Evolutionary conservation across 179 eudicot genomes (phyloP), one percentile per base, ranked within the genome.

Genomic region (Beta corolliflora): DNA sequence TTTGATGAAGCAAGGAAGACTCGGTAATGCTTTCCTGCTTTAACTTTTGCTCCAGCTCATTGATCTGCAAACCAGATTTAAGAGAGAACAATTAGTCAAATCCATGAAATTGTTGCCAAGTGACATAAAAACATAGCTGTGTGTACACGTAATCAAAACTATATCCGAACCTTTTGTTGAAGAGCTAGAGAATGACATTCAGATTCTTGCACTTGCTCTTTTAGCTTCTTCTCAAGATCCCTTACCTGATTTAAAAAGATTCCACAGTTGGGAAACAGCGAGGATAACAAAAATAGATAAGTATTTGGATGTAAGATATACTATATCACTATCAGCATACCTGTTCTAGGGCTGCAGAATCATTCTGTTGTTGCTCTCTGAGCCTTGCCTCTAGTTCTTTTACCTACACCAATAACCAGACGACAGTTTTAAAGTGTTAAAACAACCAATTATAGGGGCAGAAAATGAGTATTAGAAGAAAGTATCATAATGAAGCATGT

Each of bases 21-120:
- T 81, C 86, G 16, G 58, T 66, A 46, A 76, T 88, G 65, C 87
- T 83, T 79, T 90, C 91, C 76, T 84, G 88, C 65, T 86, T 94
- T 79, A 93, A 66, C 77, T 90, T 93, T 58, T 86, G 91, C 91
- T 95, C 98, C 46, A 93, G 94, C 83, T 92, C 98, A 70, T 88
- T 91, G 80, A 93, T 90, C 99, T 95, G 87, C 59, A 71, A 81
- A 29, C 71, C 76, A 58, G 8, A 56, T 48, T 9, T n/a, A 14
- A 48, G 1, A 18, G 52, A 21, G 44, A 12, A 46, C 70, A 75
- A 63, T 25, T 63, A 48, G 29, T 66, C 25, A 0, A n/a, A 23
- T 52, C 36, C 18, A 66, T 19, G 5, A 11, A 16, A 48, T 31
- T 21, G 46, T 72, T 18, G 21, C 13, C 36, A 52, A 69, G 56